These are phyloP conservation scores for Clitopilus passeckerianus DNA, from an alignment of 768 basidiomycete genomes.

Conservation along the genomic window DNA sequence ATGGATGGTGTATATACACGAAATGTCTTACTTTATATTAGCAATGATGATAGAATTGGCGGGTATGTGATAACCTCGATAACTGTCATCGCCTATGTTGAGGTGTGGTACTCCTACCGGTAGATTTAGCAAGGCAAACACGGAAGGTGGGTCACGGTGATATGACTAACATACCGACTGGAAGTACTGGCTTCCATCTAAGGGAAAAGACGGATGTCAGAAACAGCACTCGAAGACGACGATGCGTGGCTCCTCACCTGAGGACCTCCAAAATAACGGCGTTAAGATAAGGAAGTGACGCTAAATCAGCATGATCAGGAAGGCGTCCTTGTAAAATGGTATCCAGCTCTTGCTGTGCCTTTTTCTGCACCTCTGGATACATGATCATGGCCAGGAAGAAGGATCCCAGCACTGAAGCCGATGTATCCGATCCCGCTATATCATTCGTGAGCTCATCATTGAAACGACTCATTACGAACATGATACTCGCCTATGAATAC, in stretches of 20 bases:
- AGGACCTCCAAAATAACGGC: conserved; percentile 42
- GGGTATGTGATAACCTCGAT: conserved; percentile 40
- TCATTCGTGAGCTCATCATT: neutral
- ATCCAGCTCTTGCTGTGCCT: conserved; percentile 50
- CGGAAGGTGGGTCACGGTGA: neutral
- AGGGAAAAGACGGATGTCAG: neutral
- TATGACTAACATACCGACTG: neutral
- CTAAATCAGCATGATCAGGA: conserved; percentile 38
- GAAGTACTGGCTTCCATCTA: neutral
- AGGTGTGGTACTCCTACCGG: conserved; percentile 39
- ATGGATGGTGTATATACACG: neutral
- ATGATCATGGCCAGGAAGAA: conserved; percentile 53
- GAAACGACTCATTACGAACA: neutral
- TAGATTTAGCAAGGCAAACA: neutral
- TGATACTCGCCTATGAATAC: neutral
- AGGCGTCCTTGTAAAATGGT: conserved; percentile 35
- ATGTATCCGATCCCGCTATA: conserved; percentile 46
- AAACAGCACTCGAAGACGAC: neutral
- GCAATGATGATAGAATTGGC: conserved; percentile 36
- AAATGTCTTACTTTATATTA: conserved; percentile 31
- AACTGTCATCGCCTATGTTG: conserved; percentile 45
- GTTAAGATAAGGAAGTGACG: conserved; percentile 41
- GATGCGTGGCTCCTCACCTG: conserved; percentile 26
- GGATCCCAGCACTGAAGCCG: conserved; percentile 39
- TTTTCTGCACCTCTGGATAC: conserved; percentile 42